Evolutionary conservation across 805 yeast species (phyloP).

Genomic region (Sugiyamaella floridensis): DNA sequence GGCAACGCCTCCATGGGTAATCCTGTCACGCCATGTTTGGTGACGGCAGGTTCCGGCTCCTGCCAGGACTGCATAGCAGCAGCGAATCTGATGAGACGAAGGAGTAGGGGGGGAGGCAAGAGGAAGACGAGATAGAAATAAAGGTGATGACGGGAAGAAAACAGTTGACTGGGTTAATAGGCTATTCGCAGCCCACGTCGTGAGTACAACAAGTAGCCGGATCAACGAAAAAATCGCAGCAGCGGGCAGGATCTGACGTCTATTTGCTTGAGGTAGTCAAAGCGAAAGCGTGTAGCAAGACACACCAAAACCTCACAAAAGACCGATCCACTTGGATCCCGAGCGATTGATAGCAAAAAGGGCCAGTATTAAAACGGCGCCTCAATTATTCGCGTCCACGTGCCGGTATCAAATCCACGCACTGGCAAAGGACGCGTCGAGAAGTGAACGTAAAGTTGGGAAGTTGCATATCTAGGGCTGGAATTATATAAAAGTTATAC

Average conservation of each 20-base stretch:
- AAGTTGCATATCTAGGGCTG: background rate
- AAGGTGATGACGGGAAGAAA: background rate
- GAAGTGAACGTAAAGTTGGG: background rate
- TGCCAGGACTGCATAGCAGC: conserved; percentile 10
- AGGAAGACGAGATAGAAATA: background rate
- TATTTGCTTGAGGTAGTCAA: background rate
- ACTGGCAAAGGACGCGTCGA: background rate
- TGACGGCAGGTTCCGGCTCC: conserved; percentile 38
- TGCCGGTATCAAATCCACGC: too few species aligned
- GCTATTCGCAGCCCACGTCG: too few species aligned
- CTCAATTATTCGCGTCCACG: too few species aligned
- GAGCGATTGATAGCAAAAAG: background rate
- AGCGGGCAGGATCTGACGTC: background rate
- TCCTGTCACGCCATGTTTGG: conserved; percentile 61
- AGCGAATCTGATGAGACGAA: background rate
- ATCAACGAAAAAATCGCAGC: background rate
- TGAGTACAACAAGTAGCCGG: background rate
- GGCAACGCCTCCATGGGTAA: conserved; percentile 67
- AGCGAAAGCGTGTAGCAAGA: background rate
- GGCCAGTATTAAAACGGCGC: too few species aligned
- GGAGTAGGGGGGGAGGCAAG: background rate
- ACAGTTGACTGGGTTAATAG: background rate
- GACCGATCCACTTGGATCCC: background rate
- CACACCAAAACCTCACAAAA: background rate
- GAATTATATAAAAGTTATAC: background rate